Percentiles rank a stretch among this genome's conserved stretches.
Conservation (phyloP, 2,329 filamentous ascomycete genomes). For the Hirsutella thompsonii region DNA sequence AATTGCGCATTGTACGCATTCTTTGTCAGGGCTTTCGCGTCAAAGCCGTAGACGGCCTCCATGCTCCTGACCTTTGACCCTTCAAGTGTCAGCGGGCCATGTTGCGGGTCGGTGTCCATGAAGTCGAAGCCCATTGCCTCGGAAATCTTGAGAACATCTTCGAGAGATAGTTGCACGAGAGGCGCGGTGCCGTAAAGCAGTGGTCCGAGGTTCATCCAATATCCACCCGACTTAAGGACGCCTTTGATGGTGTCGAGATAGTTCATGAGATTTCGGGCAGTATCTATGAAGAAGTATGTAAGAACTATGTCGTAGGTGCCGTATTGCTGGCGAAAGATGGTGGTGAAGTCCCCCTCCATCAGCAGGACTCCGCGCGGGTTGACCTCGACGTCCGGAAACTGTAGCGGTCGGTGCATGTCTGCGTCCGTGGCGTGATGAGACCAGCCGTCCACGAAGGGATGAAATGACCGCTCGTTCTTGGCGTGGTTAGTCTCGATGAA, state of each 20-base stretch:
- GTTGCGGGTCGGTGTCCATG: slow-evolving; percentile 24
- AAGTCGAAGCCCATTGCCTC: slow-evolving; percentile 40
- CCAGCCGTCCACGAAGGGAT: slow-evolving; percentile 43
- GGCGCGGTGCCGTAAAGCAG: slow-evolving; percentile 41
- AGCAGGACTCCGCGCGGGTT: slow-evolving; percentile 26
- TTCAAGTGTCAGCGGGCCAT: slow-evolving; percentile 28
- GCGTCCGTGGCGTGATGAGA: slow-evolving; percentile 37
- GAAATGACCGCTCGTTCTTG: slow-evolving; percentile 16
- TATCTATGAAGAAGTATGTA: slow-evolving; percentile 50
- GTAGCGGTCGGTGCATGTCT: slow-evolving; percentile 31
- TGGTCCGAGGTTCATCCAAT: slow-evolving; percentile 44
- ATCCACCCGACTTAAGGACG: slow-evolving; percentile 31
- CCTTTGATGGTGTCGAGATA: slow-evolving; percentile 41
- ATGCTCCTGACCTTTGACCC: slow-evolving; percentile 27
- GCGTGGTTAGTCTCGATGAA: slow-evolving; percentile 25
- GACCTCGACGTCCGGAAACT: slow-evolving; percentile 28
- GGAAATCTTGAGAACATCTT: slow-evolving; percentile 35
- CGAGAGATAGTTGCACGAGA: slow-evolving; percentile 39
- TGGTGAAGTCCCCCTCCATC: slow-evolving; percentile 44
- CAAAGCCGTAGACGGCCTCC: slow-evolving; percentile 38
- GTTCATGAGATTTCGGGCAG: slow-evolving; percentile 38
- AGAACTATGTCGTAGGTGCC: slow-evolving; percentile 33
- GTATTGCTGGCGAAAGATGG: slow-evolving; percentile 16
- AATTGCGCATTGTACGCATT: slow-evolving; percentile 42
- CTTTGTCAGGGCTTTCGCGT: slow-evolving; percentile 33